Percentiles rank a stretch among this genome's conserved stretches.
Evolutionary conservation across 352 stramenopile species (phyloP).

Genomic region (Phytophthora vignae): DNA sequence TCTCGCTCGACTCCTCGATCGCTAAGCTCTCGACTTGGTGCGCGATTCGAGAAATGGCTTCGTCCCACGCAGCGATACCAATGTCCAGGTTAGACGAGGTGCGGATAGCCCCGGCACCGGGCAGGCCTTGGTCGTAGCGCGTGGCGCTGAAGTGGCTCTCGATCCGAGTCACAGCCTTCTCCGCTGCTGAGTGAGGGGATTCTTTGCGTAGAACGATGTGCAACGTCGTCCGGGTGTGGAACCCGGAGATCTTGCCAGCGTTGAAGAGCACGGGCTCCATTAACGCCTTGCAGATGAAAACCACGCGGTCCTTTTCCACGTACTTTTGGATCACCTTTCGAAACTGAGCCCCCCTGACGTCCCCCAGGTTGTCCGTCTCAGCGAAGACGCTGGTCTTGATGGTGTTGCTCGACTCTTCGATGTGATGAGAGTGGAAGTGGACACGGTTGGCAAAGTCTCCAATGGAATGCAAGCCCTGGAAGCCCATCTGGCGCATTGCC

Average conservation of each 20-base stretch:
- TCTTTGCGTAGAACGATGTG: conserved; percentile 16
- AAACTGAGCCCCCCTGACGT: conserved; percentile 8
- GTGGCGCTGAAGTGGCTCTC: conserved; percentile 35
- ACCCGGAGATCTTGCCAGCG: neutral
- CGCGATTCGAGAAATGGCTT: conserved; percentile 22
- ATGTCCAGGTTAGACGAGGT: conserved; percentile 10
- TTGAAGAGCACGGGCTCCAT: conserved; percentile 18
- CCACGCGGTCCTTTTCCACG: conserved; percentile 26
- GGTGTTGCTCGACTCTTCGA: conserved; percentile 17
- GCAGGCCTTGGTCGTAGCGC: conserved; percentile 5
- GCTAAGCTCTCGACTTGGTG: conserved; percentile 36
- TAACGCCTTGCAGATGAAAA: conserved; percentile 32
- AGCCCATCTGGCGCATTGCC: neutral
- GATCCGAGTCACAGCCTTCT: conserved; percentile 1
- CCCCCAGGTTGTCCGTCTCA: neutral
- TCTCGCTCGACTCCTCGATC: conserved; percentile 26
- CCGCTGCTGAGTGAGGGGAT: neutral
- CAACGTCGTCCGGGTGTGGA: conserved; percentile 20
- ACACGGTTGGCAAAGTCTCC: neutral
- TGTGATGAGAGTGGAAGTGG: conserved; percentile 8
- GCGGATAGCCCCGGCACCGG: neutral
- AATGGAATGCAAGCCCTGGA: conserved; percentile 1
- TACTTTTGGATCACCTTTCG: conserved; percentile 29
- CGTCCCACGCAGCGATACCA: conserved; percentile 27
- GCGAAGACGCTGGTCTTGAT: conserved; percentile 16